Evolutionary conservation across 2,329 filamentous ascomycete species (phyloP), one percentile per base, ranked within the genome.

Genomic region (Hypoxylon sp.): DNA sequence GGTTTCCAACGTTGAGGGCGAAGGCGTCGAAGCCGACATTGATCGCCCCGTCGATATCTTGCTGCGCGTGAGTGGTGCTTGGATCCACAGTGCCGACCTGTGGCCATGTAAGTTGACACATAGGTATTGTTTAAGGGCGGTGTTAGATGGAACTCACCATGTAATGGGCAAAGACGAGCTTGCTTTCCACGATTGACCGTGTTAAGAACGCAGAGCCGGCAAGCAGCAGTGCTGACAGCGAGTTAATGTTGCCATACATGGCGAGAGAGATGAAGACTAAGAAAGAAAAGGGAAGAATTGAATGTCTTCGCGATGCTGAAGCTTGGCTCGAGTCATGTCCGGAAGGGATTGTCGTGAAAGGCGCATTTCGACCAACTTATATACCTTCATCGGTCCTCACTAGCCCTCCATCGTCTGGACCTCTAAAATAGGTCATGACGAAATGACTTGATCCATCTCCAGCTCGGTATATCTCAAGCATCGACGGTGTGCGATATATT

Each of bases 1-100:
- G 74, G 39, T 61, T 57, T 24, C 78, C 78, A 17, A 80, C 74
- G 57, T 80, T 80, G 5, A 80, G 68, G 4, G 78, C 78, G 61
- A 80, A 80, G 7, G 75, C 78, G 32, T 77, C 75, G 46, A 80
- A 70, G 57, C 76, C 75, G 15, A 75, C 72, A 7, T 63, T 67
- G n/a, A 65, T 67, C n/a, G 76, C 80, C 19, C 76, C 72, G 37
- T 76, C 67, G 53, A 80, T 73, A 62, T 80, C 78, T 59, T 71
- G 69, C 42, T 70, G 51, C 7, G 73, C 75, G 56, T 76, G 74
- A 42, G 72, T 68, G 7, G 72, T 71, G 56, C 51, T 71, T 6
- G 70, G 19, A 35, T 73, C 69, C 24, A 72, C 71, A 21, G 68
- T 67, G 31, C 71, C 72, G 35, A 72, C 67, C 67, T 71, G 6